Conservation (phyloP, 306 rosid genomes). For the apple (Malus domestica) region DNA sequence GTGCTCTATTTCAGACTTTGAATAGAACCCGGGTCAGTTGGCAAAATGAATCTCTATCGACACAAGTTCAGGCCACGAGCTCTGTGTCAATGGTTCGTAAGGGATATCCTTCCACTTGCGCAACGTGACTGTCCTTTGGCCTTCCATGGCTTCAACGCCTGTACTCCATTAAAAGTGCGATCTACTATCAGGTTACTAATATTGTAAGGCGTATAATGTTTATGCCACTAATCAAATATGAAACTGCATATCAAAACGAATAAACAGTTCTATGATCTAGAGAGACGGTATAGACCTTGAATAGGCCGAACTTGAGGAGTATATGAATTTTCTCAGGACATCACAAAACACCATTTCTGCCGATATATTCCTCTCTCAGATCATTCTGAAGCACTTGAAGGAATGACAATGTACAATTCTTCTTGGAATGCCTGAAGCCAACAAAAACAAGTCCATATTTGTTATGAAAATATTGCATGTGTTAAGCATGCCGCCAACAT, state of each 20-base stretch:
- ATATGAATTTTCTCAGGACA: neutral
- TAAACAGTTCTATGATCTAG: neutral
- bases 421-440: constrained; percentile 8
- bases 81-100: neutral
- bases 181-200: neutral
- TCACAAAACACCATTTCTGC: neutral
- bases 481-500: no score
- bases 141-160: neutral
- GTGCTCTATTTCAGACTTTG: neutral
- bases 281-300: neutral
- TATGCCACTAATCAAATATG: neutral
- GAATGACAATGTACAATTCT: constrained; percentile 9
- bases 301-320: neutral
- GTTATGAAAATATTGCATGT: no score
- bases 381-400: constrained; percentile 12
- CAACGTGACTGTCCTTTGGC: neutral
- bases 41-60: neutral
- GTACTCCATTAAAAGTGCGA: neutral
- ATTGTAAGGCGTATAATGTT: neutral
- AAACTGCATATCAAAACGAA: neutral
- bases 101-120: neutral
- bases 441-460: neutral
- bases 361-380: no score
- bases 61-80: neutral
- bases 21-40: neutral